Conservation (phyloP, 768 basidiomycete genomes). For the Megacollybia marginata region DNA sequence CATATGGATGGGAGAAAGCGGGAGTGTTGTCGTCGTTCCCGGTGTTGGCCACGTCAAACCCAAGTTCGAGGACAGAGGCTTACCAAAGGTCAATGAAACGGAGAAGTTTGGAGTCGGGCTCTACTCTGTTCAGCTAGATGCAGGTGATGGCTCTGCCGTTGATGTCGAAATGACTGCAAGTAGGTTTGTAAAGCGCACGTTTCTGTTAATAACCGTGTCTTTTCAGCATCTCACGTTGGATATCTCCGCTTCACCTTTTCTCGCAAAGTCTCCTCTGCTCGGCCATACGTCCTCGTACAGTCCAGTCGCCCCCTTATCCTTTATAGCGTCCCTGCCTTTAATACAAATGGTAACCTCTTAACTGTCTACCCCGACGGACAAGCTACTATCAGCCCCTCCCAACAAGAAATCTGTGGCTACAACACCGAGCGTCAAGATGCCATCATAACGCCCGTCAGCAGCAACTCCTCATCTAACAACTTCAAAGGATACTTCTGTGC, state of each 20-base stretch:
- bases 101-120: slow-evolving; percentile 49
- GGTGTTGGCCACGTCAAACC: slow-evolving; percentile 41
- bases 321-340: slow-evolving; percentile 32
- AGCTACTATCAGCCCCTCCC: slow-evolving; percentile 33
- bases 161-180: slow-evolving; percentile 56
- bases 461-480: slow-evolving; percentile 21
- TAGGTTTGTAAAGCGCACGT: slow-evolving; percentile 22
- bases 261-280: slow-evolving; percentile 8
- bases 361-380: slow-evolving; percentile 48
- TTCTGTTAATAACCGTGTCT: slow-evolving; percentile 1
- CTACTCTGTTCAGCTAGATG: slow-evolving; percentile 52
- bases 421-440: slow-evolving; percentile 67
- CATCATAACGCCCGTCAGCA: slow-evolving; percentile 55
- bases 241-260: slow-evolving; percentile 67
- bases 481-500: slow-evolving; percentile 58
- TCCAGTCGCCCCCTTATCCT: slow-evolving; percentile 58
- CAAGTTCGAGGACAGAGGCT: slow-evolving; percentile 52
- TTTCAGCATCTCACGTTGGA: slow-evolving; percentile 63
- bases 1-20: slow-evolving; percentile 86
- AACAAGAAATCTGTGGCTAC: slow-evolving; percentile 50
- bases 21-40: slow-evolving; percentile 52
- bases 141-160: slow-evolving; percentile 42
- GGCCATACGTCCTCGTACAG: slow-evolving; percentile 61
- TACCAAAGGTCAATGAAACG: slow-evolving; percentile 41
- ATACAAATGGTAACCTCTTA: slow-evolving; percentile 4